These are phyloP conservation scores for Erodium moschatum DNA, from an alignment of 441 rosid genomes.

Conservation along the genomic window DNA sequence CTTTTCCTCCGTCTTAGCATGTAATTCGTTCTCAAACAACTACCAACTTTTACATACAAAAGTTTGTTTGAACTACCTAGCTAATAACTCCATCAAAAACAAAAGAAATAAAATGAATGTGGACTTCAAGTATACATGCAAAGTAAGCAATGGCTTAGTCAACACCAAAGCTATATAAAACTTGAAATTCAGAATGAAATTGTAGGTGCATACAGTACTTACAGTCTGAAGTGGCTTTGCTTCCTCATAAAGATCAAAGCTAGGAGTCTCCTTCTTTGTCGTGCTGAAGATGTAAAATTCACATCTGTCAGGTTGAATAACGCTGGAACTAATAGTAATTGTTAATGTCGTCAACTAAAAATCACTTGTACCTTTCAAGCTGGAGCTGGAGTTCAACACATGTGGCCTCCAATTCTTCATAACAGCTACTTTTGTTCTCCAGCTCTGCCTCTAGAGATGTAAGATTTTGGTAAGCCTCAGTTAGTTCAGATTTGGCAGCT, in stretches of 20 bases:
- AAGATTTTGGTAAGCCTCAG: conserved; percentile 52
- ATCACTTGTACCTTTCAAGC: conserved; percentile 52
- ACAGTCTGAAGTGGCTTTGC: conserved; percentile 50
- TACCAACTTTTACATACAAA: no score
- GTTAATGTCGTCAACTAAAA: not conserved
- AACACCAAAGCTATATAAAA: not conserved
- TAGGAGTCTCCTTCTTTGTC: conserved; percentile 42
- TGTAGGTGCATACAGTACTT: conserved; percentile 28
- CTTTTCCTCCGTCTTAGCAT: no score
- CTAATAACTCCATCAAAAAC: not conserved
- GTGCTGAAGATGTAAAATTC: conserved; percentile 33
- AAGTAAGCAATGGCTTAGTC: not conserved
- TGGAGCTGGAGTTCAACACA: conserved; percentile 90
- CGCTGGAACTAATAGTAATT: not conserved
- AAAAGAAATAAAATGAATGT: not conserved
- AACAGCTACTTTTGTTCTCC: conserved; percentile 63
- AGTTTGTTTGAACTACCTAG: not conserved
- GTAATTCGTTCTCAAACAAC: no score
- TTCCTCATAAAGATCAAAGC: conserved; percentile 25
- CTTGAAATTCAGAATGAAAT: not conserved
- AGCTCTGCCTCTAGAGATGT: conserved; percentile 77
- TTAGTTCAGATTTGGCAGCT: conserved; percentile 47
- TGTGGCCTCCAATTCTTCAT: conserved; percentile 77
- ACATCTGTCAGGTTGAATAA: not conserved
- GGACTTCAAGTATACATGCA: not conserved